phyloP scores from a whole-genome alignment of 2,329 filamentous ascomycete species.

The Daldinia sp. region DNA sequence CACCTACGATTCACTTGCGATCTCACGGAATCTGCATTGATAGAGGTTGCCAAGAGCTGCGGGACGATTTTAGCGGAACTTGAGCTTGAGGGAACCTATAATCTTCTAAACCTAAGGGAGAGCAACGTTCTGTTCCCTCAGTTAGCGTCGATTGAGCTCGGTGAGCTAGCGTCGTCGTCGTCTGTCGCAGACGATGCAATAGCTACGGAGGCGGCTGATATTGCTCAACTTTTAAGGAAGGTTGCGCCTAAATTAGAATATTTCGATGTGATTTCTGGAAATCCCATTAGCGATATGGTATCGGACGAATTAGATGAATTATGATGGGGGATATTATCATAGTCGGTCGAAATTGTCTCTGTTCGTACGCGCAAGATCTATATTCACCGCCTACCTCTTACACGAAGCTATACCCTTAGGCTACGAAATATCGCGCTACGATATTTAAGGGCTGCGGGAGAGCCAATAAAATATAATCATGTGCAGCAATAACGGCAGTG shows the following conservation, averaged over 20 bases:
- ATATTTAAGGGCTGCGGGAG: not conserved
- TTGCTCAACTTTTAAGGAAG: not conserved
- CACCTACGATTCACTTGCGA: not conserved
- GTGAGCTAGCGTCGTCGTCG: not conserved
- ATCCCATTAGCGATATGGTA: slow-evolving; percentile 1
- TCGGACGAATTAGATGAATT: not conserved
- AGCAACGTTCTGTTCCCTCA: not conserved
- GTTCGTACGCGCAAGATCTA: not conserved
- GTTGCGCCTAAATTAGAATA: slow-evolving; percentile 5
- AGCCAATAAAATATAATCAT: too few relatives aligned
- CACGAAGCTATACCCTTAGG: not conserved
- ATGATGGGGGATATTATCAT: not conserved
- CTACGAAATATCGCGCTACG: not conserved
- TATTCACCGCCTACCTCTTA: not conserved
- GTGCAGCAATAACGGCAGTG: too few relatives aligned
- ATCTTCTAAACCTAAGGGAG: not conserved
- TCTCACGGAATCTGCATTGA: slow-evolving; percentile 10
- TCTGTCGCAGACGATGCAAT: not conserved
- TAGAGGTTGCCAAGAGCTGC: not conserved
- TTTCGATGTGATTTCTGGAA: not conserved
- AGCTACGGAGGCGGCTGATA: not conserved
- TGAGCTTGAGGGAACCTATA: not conserved
- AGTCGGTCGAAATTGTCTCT: not conserved
- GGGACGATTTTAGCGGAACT: not conserved
- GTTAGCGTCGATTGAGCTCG: slow-evolving; percentile 1